Evolutionary conservation across 179 eudicot genomes (phyloP).

Genomic region (Dionaea muscipula): DNA sequence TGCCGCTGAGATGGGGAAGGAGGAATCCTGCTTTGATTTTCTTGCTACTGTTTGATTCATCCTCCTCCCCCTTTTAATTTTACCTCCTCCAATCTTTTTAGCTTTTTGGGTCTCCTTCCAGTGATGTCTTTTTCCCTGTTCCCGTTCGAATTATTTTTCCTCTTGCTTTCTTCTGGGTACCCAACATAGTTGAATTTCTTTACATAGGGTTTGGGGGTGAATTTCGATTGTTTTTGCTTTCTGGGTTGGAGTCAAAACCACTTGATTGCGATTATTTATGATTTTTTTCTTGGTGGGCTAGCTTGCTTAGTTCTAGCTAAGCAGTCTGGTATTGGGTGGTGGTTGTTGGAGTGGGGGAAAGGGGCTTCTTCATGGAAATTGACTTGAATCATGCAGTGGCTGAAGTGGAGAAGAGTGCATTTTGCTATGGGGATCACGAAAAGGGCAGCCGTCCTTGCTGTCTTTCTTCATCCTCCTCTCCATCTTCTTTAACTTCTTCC

Average conservation of each 20-base stretch:
- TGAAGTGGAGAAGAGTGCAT: constrained; percentile 31
- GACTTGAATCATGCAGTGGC: constrained; percentile 60
- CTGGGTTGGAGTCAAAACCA: constrained; percentile 21
- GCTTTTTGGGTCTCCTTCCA: constrained; percentile 11
- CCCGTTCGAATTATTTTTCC: not conserved
- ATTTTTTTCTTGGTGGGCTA: constrained; percentile 3
- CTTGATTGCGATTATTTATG: constrained; percentile 11
- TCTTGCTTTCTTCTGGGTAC: constrained; percentile 15
- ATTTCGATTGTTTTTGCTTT: constrained; percentile 17
- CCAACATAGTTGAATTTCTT: constrained; percentile 24
- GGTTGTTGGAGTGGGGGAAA: constrained; percentile 3
- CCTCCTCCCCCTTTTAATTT: not conserved
- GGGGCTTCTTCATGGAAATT: constrained; percentile 48
- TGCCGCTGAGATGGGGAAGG: constrained; percentile 32
- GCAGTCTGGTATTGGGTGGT: constrained; percentile 1
- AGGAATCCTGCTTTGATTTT: constrained; percentile 60
- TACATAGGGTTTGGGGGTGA: constrained; percentile 21
- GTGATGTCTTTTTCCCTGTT: not conserved
- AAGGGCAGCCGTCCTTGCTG: constrained; percentile 18
- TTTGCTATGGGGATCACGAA: constrained; percentile 30
- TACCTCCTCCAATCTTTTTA: constrained; percentile 1
- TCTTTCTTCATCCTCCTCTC: constrained; percentile 33
- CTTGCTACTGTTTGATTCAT: constrained; percentile 48
- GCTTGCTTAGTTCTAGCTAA: constrained; percentile 4
- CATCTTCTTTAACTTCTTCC: constrained; percentile 25